Percentiles rank a stretch among this genome's conserved stretches.
Conservation (phyloP, 1,284 basidiomycete genomes). For the Kwoniella shivajii region DNA sequence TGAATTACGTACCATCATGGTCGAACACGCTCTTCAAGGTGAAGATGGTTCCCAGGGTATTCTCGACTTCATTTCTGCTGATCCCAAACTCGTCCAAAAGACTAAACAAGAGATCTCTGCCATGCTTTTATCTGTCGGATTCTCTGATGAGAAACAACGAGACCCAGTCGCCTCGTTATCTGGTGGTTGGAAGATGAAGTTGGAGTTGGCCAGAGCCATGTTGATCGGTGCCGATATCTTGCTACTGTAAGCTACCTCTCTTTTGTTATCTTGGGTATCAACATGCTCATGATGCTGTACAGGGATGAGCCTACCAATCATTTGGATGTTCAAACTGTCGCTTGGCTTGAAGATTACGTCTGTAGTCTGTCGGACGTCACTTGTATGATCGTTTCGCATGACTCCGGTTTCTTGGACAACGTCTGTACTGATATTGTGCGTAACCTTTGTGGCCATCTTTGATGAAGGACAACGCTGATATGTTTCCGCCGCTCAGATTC, state of each 20-base stretch:
- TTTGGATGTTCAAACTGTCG: slow-evolving; percentile 85
- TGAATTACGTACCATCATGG: slow-evolving; percentile 87
- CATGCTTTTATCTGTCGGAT: slow-evolving; percentile 84
- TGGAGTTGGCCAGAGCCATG: slow-evolving; percentile 92
- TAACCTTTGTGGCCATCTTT: slow-evolving; percentile 16
- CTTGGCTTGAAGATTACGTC: slow-evolving; percentile 92
- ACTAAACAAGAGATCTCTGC: slow-evolving; percentile 70
- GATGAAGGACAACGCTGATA: slow-evolving; percentile 1
- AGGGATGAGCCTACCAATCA: slow-evolving; percentile 54
- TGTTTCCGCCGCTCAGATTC: slow-evolving; percentile 62
- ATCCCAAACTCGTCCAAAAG: slow-evolving; percentile 60
- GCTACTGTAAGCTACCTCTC: slow-evolving; percentile 59
- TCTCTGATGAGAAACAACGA: slow-evolving; percentile 81
- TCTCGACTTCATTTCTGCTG: slow-evolving; percentile 81
- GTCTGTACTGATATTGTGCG: slow-evolving; percentile 92
- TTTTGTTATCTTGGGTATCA: neutral
- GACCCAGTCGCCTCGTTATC: slow-evolving; percentile 88
- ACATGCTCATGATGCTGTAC: neutral
- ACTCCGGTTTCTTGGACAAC: slow-evolving; percentile 96
- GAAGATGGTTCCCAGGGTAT: slow-evolving; percentile 81
- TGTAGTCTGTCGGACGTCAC: slow-evolving; percentile 79
- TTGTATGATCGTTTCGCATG: slow-evolving; percentile 94
- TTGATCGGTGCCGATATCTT: slow-evolving; percentile 93
- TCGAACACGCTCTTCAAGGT: slow-evolving; percentile 92
- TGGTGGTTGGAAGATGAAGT: slow-evolving; percentile 98